Evolutionary conservation across 2,329 filamentous ascomycete genomes (phyloP).

Genomic region (Paraconiothyrium brasiliense): DNA sequence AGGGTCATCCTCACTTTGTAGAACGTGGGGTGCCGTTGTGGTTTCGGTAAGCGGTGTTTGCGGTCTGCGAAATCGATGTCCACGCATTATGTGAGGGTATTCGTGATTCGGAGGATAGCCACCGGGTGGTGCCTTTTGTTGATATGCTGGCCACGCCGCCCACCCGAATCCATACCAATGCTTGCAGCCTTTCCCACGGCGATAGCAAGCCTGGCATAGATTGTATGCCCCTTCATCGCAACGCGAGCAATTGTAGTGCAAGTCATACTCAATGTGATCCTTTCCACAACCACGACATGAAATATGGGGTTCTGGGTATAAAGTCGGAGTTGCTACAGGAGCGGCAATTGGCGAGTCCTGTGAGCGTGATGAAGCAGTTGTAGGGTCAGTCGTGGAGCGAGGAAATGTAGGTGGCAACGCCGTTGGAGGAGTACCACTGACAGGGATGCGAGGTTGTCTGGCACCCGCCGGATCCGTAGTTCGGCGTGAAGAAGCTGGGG

Average conservation of each 20-base stretch:
- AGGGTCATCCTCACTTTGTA: constrained; percentile 72
- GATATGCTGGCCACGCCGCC: constrained; percentile 74
- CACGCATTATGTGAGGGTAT: constrained; percentile 62
- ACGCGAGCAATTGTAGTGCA: constrained; percentile 82
- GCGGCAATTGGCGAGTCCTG: constrained; percentile 24
- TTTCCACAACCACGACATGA: constrained; percentile 76
- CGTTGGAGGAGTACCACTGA: constrained; percentile 39
- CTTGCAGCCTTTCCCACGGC: constrained; percentile 76
- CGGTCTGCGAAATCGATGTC: constrained; percentile 55
- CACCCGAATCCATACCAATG: constrained; percentile 91
- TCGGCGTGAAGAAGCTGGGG: constrained; percentile 36
- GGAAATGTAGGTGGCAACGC: constrained; percentile 34
- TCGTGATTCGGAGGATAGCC: constrained; percentile 54
- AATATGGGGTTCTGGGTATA: constrained; percentile 76
- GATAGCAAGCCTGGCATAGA: constrained; percentile 84
- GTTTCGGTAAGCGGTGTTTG: constrained; percentile 35
- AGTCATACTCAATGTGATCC: constrained; percentile 79
- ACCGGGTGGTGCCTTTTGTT: constrained; percentile 52
- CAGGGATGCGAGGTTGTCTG: constrained; percentile 32
- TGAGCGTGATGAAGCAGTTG: constrained; percentile 27
- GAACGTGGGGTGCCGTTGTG: constrained; percentile 27
- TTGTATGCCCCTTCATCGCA: constrained; percentile 79
- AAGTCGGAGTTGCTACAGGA: constrained; percentile 37
- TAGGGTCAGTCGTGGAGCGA: constrained; percentile 43
- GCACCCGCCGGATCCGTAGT: constrained; percentile 42